phyloP scores from a whole-genome alignment of 2,329 filamentous ascomycete genomes.

The Fusarium nematophilum region DNA sequence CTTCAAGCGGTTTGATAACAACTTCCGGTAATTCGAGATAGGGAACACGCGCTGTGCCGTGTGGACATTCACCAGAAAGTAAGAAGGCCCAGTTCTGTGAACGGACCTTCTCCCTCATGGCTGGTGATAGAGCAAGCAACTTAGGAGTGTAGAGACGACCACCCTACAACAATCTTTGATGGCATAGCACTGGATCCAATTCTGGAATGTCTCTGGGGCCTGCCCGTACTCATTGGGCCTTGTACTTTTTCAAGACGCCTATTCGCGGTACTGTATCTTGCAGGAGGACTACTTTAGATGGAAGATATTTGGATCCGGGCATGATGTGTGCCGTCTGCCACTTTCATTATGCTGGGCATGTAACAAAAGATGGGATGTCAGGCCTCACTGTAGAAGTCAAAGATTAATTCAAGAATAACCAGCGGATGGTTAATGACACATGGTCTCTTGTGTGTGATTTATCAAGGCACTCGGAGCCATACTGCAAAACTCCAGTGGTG shows the following conservation, averaged over 20 bases:
- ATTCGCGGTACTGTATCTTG: constrained; percentile 12
- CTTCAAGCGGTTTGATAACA: constrained; percentile 93
- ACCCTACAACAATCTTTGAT: constrained; percentile 6
- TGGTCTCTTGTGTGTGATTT: neutral
- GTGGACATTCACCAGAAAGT: constrained; percentile 1
- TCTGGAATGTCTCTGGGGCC: constrained; percentile 11
- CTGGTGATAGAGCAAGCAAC: constrained; percentile 1
- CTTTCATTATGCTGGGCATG: constrained; percentile 38
- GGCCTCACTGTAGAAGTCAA: constrained; percentile 34
- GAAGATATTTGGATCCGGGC: constrained; percentile 29
- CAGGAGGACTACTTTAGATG: constrained; percentile 23
- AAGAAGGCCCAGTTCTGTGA: constrained; percentile 34
- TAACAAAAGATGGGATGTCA: constrained; percentile 34
- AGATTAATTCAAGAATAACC: constrained; percentile 21
- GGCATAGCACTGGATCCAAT: constrained; percentile 8
- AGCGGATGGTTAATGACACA: neutral
- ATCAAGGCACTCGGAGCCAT: too few species aligned
- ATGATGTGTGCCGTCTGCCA: constrained; percentile 25
- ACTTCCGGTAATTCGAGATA: constrained; percentile 63
- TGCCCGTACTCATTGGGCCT: constrained; percentile 1
- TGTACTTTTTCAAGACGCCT: constrained; percentile 17
- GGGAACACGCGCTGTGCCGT: constrained; percentile 3
- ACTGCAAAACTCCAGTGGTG: too few species aligned
- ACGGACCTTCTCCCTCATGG: constrained; percentile 20
- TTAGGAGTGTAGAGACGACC: constrained; percentile 10